Conservation (phyloP, 495 filamentous ascomycete genomes). For the Hypoxylon subgilvum region DNA sequence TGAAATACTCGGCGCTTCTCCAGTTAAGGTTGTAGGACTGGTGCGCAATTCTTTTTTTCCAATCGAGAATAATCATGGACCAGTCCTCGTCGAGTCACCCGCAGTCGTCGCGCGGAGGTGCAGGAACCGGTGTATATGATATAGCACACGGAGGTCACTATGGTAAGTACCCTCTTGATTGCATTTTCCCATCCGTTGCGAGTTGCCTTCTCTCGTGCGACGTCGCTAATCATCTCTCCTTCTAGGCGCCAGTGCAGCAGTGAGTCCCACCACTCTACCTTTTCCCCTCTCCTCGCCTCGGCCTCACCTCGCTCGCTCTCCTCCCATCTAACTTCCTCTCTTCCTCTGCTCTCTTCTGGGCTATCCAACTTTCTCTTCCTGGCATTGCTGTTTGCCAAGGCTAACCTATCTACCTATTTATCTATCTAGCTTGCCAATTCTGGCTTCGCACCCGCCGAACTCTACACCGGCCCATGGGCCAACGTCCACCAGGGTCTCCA, state of each 20-base stretch:
- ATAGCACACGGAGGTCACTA: conserved; percentile 84
- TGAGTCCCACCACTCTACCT: conserved; percentile 55
- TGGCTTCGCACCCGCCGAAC: conserved; percentile 83
- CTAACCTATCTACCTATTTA: too few relatives aligned
- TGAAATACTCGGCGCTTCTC: conserved; percentile 32
- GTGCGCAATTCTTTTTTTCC: conserved; percentile 23
- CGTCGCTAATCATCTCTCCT: conserved; percentile 47
- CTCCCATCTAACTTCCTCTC: conserved; percentile 2
- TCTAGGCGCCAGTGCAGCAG: conserved; percentile 79
- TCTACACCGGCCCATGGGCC: conserved; percentile 93
- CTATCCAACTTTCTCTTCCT: neutral
- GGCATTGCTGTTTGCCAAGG: conserved; percentile 1
- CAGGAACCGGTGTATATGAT: conserved; percentile 74
- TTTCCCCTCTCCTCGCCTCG: conserved; percentile 2
- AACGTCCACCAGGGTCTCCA: conserved; percentile 97
- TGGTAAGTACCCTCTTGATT: conserved; percentile 62
- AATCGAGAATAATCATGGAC: conserved; percentile 56
- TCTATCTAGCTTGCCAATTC: conserved; percentile 68
- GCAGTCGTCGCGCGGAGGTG: conserved; percentile 59
- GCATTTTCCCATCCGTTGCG: conserved; percentile 32
- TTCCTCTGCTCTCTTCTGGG: neutral
- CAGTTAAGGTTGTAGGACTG: conserved; percentile 21
- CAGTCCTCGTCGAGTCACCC: conserved; percentile 58
- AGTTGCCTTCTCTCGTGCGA: conserved; percentile 40
- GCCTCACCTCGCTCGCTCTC: conserved; percentile 1